Evolutionary conservation across 805 yeast genomes (phyloP), one percentile per base, ranked within the genome.

Genomic region (Starmerella stigmatis): DNA sequence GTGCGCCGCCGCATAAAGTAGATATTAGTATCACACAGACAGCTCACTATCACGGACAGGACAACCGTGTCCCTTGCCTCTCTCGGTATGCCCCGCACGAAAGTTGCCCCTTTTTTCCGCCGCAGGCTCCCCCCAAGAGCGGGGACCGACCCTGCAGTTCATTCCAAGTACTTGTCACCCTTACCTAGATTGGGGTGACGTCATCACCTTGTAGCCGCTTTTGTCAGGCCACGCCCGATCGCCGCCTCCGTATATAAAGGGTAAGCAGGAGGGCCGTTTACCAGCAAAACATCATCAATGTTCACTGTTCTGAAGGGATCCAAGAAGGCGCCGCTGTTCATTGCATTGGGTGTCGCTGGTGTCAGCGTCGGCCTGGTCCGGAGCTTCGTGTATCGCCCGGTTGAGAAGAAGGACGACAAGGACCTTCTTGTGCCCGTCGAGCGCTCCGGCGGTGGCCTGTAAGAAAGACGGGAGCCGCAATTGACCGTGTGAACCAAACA

Each of bases 371-470:
- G 37, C 5, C 46, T 46, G 26, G 32, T 49, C 27, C 45, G 52
- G 17, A 46, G 52, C 49, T 49, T 49, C 16, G 48, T 44, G 50
- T 61, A 61, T 49, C 58, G 64, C 31, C 65, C 64, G 11, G 62
- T 57, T 11, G 39, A 52, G 45, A 60, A 58, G 52, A 53, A 53
- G 40, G 44, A 49, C 45, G 50, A 50, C 36, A 51, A 51, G 28
- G 66, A 62, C 51, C 43, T 56, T 27, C 53, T 58, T 12, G 66
- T 62, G 26, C 53, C 64, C 29, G 66, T 62, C 28, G 66, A 62
- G 48, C 58, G 64, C 46, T 61, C 65, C 30, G 66, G 66, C 22
- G 66, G 66, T 23, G 66, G 66, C 16, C 49, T 62, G 41, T 62
- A 54, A 51, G 13, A 12, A 11, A n/a, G n/a, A n/a, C n/a, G n/a